These are phyloP conservation scores for Sphagnum magellanicum DNA, from an alignment of 228 moss, liverwort and hornwort species.

Conservation along the genomic window DNA sequence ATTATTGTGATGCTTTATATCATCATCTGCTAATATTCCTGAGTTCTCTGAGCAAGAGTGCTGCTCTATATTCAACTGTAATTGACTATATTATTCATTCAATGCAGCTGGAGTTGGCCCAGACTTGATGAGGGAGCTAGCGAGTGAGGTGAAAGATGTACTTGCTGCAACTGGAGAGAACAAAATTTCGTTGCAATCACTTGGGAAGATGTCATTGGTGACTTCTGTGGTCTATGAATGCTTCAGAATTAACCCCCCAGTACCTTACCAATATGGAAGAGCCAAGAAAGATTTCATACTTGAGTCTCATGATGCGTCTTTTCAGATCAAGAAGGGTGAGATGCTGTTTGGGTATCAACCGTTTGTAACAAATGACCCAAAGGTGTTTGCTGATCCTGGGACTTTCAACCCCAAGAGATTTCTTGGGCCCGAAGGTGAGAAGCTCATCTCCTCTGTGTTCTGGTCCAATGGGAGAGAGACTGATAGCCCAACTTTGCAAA, in stretches of 20 bases:
- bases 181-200: constrained; percentile 18
- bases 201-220: constrained; percentile 59
- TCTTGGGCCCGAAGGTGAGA: constrained; percentile 57
- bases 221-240: constrained; percentile 55
- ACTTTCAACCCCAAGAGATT: constrained; percentile 61
- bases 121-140: constrained; percentile 51
- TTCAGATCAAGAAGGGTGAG: constrained; percentile 68
- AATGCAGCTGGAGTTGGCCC: neutral
- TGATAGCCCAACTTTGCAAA: constrained; percentile 14
- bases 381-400: constrained; percentile 30
- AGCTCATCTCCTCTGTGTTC: constrained; percentile 52
- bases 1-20: too few relatives aligned
- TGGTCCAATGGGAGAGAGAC: constrained; percentile 83
- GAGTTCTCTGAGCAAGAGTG: too few relatives aligned
- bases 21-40: too few relatives aligned
- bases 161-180: constrained; percentile 20
- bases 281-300: constrained; percentile 69
- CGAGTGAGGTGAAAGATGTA: constrained; percentile 49
- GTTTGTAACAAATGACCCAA: constrained; percentile 41
- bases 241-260: constrained; percentile 58
- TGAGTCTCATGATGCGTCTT: constrained; percentile 62
- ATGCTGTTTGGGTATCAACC: constrained; percentile 63
- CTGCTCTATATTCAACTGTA: too few relatives aligned
- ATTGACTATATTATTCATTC: neutral
- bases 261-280: constrained; percentile 71